Conservation (phyloP, 768 basidiomycete species). For the Gymnopilus junonius region DNA sequence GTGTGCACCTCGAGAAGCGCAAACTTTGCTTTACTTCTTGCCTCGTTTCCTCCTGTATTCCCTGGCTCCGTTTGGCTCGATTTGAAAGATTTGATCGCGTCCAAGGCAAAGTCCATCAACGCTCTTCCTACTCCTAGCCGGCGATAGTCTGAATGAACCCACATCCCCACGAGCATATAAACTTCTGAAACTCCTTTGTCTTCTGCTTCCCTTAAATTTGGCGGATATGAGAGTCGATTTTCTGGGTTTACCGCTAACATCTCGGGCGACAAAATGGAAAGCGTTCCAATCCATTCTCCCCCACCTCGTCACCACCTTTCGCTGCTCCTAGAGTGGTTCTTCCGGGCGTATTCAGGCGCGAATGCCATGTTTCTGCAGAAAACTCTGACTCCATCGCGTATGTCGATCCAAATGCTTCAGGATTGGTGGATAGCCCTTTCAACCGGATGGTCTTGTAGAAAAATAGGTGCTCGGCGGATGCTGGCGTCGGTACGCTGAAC, state of each 20-base stretch:
- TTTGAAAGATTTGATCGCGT: neutral
- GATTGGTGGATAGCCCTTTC: constrained; percentile 4
- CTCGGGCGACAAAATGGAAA: constrained; percentile 3
- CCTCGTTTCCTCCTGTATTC: neutral
- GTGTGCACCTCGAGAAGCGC: constrained; percentile 6
- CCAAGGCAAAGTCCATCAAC: constrained; percentile 7
- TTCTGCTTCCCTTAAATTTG: neutral
- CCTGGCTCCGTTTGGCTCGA: neutral
- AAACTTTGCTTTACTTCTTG: neutral
- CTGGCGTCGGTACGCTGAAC: no score
- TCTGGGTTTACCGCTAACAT: constrained; percentile 1
- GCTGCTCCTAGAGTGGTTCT: constrained; percentile 9
- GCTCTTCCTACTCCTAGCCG: constrained; percentile 6
- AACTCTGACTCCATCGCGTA: neutral
- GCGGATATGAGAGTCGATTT: neutral
- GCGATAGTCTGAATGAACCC: constrained; percentile 15
- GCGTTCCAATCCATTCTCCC: constrained; percentile 15
- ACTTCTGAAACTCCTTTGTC: neutral
- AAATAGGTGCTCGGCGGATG: no score
- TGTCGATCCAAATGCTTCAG: constrained; percentile 17
- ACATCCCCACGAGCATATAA: constrained; percentile 19
- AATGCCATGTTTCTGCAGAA: constrained; percentile 3
- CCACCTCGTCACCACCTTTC: neutral
- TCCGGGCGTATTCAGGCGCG: constrained; percentile 9
- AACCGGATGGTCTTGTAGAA: constrained; percentile 13